Evolutionary conservation across 2,329 filamentous ascomycete species (phyloP), one percentile per base, ranked within the genome.

Genomic region (Paracamarosporium sp.): DNA sequence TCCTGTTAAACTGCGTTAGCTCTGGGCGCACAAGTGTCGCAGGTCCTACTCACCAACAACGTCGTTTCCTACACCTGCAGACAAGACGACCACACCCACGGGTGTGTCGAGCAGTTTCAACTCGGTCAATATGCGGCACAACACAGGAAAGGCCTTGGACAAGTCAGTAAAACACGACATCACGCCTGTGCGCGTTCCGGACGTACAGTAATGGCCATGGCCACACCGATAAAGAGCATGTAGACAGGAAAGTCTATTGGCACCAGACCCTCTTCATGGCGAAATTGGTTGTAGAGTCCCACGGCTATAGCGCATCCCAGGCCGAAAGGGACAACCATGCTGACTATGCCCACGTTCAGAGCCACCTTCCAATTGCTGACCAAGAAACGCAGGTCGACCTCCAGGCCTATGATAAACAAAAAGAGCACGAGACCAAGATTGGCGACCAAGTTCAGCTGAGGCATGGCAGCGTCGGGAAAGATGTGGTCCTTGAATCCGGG

Each of bases 121-220:
- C 76, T 97, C 93, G 0, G 92, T 94, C 63, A 98, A 80, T 64
- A 98, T 98, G 74, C 94, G 91, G 71, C 94, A 97, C 12, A 98
- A 85, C 0, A 98, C 94, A 0, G 94, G 94, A 68, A 98, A 90
- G 13, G 87, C 87, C 83, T 86, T 46, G 5, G n/a, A 2, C 46
- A 5, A 5, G 50, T 70, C 35, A 70, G 65, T 40, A 38, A 30
- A 31, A 22, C 1, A 15, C 15, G 3, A 2, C 4, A n/a, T 5
- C 31, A 13, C 4, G 3, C 5, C 8, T 5, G 22, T 7, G 7
- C n/a, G n/a, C n/a, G n/a, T 6, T 9, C 12, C 7, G 17, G 17
- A 68, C 80, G 65, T 74, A 86, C 92, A 1, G 94, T 97, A 66
- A 98, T 98, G 27, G 93, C 91, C 77, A 97, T 89, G 0, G 94